Conservation (phyloP, 495 filamentous ascomycete genomes). For the Aspergillus panamensis region DNA sequence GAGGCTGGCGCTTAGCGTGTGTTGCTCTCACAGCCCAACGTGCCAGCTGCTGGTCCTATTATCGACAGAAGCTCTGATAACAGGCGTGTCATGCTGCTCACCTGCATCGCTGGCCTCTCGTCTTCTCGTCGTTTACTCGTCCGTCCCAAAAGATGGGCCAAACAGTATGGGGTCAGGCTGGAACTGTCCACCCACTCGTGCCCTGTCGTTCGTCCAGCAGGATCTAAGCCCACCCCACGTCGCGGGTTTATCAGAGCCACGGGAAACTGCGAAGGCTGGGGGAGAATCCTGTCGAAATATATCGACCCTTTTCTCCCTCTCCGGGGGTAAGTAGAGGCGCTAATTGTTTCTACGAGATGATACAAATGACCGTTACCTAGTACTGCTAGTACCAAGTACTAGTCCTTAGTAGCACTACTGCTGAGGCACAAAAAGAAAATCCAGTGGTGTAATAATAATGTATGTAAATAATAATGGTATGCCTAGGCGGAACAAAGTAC, state of each 20-base stretch:
- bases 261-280: background rate
- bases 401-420: background rate
- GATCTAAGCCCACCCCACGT: background rate
- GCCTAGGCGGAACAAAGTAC: background rate
- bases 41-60: background rate
- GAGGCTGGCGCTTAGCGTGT: constrained; percentile 19
- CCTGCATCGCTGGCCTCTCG: constrained; percentile 2
- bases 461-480: background rate
- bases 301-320: background rate
- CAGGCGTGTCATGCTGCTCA: constrained; percentile 1
- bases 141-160: background rate
- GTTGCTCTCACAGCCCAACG: constrained; percentile 8
- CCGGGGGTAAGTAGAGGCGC: background rate
- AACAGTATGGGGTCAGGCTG: background rate
- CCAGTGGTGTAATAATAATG: background rate
- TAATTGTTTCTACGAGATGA: no score
- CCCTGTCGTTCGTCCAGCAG: background rate
- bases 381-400: background rate
- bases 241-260: background rate
- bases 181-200: no score
- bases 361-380: background rate
- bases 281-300: background rate
- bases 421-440: background rate
- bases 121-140: background rate
- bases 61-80: background rate